phyloP scores from a whole-genome alignment of 2,329 filamentous ascomycete genomes.

The Microsporum ferrugineum region DNA sequence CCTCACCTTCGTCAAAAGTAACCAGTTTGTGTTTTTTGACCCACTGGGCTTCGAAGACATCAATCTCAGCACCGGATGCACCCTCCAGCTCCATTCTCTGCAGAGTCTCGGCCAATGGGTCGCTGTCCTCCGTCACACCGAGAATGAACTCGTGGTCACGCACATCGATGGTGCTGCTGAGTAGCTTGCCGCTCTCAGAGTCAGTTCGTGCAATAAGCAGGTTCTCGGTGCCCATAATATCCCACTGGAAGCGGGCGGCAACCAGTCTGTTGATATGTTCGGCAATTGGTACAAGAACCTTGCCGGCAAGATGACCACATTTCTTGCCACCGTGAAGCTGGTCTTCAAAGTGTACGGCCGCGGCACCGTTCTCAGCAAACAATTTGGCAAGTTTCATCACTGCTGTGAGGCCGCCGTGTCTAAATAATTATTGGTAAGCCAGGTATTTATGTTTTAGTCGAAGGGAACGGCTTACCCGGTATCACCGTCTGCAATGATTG shows the following conservation, averaged over 20 bases:
- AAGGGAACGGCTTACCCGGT: constrained; percentile 49
- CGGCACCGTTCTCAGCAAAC: constrained; percentile 93
- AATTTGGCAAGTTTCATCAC: constrained; percentile 94
- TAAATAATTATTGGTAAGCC: constrained; percentile 16
- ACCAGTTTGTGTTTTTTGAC: constrained; percentile 74
- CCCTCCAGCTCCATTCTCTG: constrained; percentile 80
- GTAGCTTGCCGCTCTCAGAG: constrained; percentile 80
- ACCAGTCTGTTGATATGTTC: constrained; percentile 95
- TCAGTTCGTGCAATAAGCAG: constrained; percentile 90
- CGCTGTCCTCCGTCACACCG: constrained; percentile 65
- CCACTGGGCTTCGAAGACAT: constrained; percentile 77
- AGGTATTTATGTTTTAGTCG: not conserved
- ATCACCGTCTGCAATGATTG: constrained; percentile 92
- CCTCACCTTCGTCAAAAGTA: constrained; percentile 69
- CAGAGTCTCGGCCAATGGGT: constrained; percentile 75
- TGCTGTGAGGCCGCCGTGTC: constrained; percentile 81
- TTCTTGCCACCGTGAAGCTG: constrained; percentile 98
- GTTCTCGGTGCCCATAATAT: constrained; percentile 93
- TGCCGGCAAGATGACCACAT: constrained; percentile 91
- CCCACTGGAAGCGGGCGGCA: constrained; percentile 92
- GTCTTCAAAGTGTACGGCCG: constrained; percentile 94
- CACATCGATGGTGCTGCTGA: constrained; percentile 83
- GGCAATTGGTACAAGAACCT: constrained; percentile 83
- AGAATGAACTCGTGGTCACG: constrained; percentile 96
- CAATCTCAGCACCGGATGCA: constrained; percentile 66